A percentile compares a stretch with the other conserved stretches of the same genome.
Conservation (phyloP, 345 rosid genomes). For the Psidium guajava region DNA sequence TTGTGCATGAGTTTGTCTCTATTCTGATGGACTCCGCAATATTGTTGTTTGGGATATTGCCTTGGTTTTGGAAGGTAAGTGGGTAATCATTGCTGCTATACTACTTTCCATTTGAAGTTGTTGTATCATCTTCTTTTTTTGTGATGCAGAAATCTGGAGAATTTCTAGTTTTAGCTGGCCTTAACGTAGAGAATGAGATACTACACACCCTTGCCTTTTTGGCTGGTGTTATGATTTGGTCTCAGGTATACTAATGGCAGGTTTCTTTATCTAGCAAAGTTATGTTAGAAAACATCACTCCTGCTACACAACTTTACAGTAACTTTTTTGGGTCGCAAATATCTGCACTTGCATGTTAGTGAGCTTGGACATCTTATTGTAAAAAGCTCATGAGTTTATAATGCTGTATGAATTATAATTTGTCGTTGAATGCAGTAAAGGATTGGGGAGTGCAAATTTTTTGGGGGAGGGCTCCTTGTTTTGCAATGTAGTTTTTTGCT, state of each 20-base stretch:
- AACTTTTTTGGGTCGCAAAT: neutral
- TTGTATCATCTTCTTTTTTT: neutral
- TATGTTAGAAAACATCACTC: neutral
- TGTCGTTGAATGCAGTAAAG: neutral
- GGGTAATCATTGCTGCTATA: neutral
- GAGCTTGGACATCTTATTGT: neutral
- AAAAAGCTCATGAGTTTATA: neutral
- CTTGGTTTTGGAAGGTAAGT: constrained; percentile 97
- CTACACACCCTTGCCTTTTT: constrained; percentile 81
- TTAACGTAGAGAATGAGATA: constrained; percentile 76
- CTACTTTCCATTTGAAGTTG: neutral
- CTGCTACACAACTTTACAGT: neutral
- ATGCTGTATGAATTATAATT: neutral
- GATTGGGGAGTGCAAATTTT: neutral
- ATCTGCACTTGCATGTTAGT: neutral
- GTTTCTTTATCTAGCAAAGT: neutral
- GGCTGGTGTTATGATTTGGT: constrained; percentile 92
- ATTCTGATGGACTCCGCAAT: constrained; percentile 90
- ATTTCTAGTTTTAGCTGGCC: constrained; percentile 54
- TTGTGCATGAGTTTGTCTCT: constrained; percentile 81
- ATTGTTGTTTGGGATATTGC: constrained; percentile 77
- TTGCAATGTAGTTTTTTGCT: neutral
- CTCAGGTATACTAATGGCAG: constrained; percentile 48
- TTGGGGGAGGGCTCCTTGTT: neutral
- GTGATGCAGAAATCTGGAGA: constrained; percentile 59